Conservation (phyloP, 352 stramenopile genomes). For the Pythium volutum region DNA sequence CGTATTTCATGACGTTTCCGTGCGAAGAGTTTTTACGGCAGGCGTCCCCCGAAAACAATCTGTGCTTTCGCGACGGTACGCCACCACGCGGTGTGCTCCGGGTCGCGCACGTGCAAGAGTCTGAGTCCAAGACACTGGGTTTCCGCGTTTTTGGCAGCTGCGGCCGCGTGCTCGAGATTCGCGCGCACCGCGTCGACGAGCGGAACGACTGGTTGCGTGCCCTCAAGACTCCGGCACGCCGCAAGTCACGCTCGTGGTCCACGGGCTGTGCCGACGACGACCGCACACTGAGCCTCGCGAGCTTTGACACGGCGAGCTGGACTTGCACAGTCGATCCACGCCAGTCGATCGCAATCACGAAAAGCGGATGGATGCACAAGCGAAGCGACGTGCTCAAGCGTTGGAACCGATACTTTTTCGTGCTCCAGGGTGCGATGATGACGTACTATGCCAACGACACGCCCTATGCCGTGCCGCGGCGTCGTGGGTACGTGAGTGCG, state of each 20-base stretch:
- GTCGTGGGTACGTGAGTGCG: conserved; percentile 53
- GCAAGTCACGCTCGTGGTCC: conserved; percentile 66
- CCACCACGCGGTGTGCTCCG: conserved; percentile 63
- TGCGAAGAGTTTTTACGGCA: conserved; percentile 73
- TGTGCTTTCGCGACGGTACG: conserved; percentile 51
- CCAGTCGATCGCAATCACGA: conserved; percentile 54
- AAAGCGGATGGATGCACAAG: conserved; percentile 69
- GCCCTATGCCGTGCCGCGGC: conserved; percentile 65
- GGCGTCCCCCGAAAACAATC: conserved; percentile 31
- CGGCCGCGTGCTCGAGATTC: conserved; percentile 68
- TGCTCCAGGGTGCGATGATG: conserved; percentile 66
- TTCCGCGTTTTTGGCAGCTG: conserved; percentile 73
- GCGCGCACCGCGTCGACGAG: conserved; percentile 52
- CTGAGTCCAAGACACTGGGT: conserved; percentile 42
- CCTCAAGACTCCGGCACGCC: conserved; percentile 55
- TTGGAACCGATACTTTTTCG: conserved; percentile 75
- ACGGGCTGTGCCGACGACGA: conserved; percentile 46
- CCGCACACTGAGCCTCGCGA: conserved; percentile 50
- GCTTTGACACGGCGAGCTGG: conserved; percentile 50
- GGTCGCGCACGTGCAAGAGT: conserved; percentile 70
- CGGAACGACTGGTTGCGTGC: conserved; percentile 66
- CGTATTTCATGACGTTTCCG: conserved; percentile 70
- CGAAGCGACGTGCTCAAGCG: conserved; percentile 50
- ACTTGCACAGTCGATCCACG: conserved; percentile 46
- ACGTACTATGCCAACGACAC: conserved; percentile 75